phyloP scores from a whole-genome alignment of 1,284 basidiomycete species.

The Xerocomus minutiporus region DNA sequence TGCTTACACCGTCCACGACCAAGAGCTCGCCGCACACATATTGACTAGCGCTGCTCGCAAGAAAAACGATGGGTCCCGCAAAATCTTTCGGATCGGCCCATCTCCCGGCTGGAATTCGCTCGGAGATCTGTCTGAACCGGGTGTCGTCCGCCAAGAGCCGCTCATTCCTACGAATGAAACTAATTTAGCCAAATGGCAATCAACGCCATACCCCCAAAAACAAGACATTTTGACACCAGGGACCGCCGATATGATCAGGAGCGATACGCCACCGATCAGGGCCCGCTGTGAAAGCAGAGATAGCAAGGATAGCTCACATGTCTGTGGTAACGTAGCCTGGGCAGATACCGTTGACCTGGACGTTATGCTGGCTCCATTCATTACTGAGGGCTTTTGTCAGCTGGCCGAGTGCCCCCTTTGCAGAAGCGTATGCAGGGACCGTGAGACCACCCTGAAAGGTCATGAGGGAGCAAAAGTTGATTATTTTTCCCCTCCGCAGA shows the following conservation, averaged over 20 bases:
- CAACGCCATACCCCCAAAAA: constrained; percentile 9
- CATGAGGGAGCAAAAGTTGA: constrained; percentile 76
- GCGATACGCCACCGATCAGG: constrained; percentile 4
- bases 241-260: constrained; percentile 1
- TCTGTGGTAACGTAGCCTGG: constrained; percentile 93
- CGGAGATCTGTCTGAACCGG: constrained; percentile 83
- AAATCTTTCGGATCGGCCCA: constrained; percentile 91
- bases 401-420: constrained; percentile 84
- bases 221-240: constrained; percentile 4
- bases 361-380: constrained; percentile 76
- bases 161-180: constrained; percentile 59
- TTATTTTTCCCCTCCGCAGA: constrained; percentile 70
- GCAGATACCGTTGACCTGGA: constrained; percentile 88
- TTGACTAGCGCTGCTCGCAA: constrained; percentile 81
- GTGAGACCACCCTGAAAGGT: constrained; percentile 79
- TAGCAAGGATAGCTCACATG: constrained; percentile 50
- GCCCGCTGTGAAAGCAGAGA: constrained; percentile 3
- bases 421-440: constrained; percentile 88
- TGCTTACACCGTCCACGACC: constrained; percentile 68
- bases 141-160: constrained; percentile 69
- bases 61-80: constrained; percentile 86
- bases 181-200: constrained; percentile 21
- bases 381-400: constrained; percentile 62
- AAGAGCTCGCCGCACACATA: constrained; percentile 88
- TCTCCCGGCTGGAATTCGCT: constrained; percentile 86